phyloP scores from a whole-genome alignment of 1,284 basidiomycete genomes.

The Pyrrhoderma lamaoense region DNA sequence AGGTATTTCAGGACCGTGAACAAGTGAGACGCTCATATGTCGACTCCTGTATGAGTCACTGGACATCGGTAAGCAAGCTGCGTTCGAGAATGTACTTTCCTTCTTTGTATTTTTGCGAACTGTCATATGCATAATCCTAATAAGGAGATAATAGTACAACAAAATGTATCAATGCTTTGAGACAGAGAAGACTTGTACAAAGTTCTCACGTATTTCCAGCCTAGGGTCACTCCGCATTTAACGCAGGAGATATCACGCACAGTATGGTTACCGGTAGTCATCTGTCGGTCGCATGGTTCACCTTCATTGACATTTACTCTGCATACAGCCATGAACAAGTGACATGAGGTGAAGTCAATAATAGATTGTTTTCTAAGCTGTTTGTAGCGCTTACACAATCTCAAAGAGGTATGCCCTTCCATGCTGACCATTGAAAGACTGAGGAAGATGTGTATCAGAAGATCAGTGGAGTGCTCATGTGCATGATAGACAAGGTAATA shows the following conservation, averaged over 20 bases:
- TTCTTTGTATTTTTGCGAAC: conserved; percentile 95
- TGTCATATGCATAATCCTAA: conserved; percentile 87
- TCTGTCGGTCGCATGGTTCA: conserved; percentile 83
- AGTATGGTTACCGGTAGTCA: conserved; percentile 96
- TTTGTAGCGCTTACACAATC: conserved; percentile 60
- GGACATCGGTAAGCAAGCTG: conserved; percentile 77
- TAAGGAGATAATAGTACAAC: conserved; percentile 12
- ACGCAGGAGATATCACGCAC: conserved; percentile 92
- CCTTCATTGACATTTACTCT: conserved; percentile 89
- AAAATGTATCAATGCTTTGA: background rate
- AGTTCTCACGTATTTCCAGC: conserved; percentile 94
- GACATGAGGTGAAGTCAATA: too few species aligned
- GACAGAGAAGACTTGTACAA: background rate
- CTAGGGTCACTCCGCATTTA: conserved; percentile 80
- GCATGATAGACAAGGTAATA: conserved; percentile 17
- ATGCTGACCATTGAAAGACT: conserved; percentile 94
- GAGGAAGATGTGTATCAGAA: conserved; percentile 10
- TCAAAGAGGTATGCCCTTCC: conserved; percentile 93
- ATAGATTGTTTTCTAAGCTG: too few species aligned
- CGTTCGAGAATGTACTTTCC: conserved; percentile 97
- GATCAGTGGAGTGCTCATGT: background rate
- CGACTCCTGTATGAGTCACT: conserved; percentile 39
- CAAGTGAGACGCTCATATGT: background rate
- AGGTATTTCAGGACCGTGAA: conserved; percentile 1
- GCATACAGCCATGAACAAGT: conserved; percentile 14